These are phyloP conservation scores for Stipa capillata DNA, from an alignment of 176 grass and related monocot genomes.

Conservation along the genomic window DNA sequence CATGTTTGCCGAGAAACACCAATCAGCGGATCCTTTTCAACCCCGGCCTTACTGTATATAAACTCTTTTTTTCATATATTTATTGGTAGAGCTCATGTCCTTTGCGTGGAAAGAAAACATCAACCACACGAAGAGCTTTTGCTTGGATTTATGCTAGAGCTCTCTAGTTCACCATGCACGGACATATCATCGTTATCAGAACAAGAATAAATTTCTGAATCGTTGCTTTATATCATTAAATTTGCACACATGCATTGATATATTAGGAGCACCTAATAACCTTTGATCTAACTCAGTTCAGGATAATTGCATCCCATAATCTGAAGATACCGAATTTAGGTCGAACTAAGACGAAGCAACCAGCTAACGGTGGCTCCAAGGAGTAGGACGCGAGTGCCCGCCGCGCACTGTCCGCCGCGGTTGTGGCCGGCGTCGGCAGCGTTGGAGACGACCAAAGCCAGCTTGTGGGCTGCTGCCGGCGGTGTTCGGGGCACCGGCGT, in stretches of 20 bases:
- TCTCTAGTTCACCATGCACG: not conserved
- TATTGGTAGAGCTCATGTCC: too few relatives aligned
- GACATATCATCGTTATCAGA: not conserved
- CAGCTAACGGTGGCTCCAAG: not conserved
- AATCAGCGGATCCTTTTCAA: too few relatives aligned
- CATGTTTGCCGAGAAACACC: too few relatives aligned
- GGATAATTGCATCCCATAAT: not conserved
- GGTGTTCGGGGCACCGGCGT: not conserved
- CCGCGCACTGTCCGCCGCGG: not conserved
- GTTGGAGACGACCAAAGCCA: not conserved
- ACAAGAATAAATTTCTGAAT: not conserved
- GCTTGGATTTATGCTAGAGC: not conserved
- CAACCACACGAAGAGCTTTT: not conserved
- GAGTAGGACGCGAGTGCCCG: not conserved
- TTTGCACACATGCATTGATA: not conserved
- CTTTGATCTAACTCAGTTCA: not conserved
- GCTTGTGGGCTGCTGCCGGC: not conserved
- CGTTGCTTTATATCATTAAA: not conserved
- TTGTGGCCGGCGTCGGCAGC: too few relatives aligned
- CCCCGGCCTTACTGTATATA: too few relatives aligned
- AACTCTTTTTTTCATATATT: too few relatives aligned
- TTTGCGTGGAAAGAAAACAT: too few relatives aligned
- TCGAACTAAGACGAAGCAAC: not conserved
- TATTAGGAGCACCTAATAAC: not conserved
- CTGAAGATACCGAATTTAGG: not conserved